Evolutionary conservation across 1,284 basidiomycete genomes (phyloP), one percentile per base, ranked within the genome.

Genomic region (Sporisorium sorghi): DNA sequence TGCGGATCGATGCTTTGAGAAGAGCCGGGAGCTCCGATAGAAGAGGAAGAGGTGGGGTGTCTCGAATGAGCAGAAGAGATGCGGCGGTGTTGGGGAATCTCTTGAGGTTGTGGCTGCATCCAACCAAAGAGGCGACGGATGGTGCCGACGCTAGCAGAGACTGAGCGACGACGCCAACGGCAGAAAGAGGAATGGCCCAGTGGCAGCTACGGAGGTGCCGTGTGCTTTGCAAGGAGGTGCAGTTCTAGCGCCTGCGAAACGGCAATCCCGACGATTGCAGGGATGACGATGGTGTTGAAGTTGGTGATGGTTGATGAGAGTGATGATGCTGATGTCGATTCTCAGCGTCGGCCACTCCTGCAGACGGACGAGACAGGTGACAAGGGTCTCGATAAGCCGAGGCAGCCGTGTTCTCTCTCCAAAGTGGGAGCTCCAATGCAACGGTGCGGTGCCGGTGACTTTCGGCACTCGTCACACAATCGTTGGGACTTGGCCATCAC

Each of bases 51-150:
- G 49, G 57, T 51, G 10, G 52, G 48, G 26, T 49, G 35, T 15
- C 46, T 53, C n/a, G 61, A 57, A 19, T 57, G 57, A 24, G 43
- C 42, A 17, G 56, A 61, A 35, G 61, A 42, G 37, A 48, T 47
- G 33, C 52, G 70, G 32, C 60, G 56, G 19, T 64, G 64, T 28
- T 49, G 47, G 30, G 11, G 10, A 24, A 26, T 21, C 12, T 64
- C 55, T 19, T 56, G 52, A 32, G 43, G 17, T 43, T 58, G 59
- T 48, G 57, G 58, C 71, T 60, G 65, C 71, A 73, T 73, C 47
- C 65, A 73, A 59, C 51, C 33, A 32, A 49, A 40, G 17, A n/a
- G 53, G 51, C 35, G 33, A 51, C 33, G 50, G 35, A n/a, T n/a
- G n/a, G n/a, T n/a, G 65, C 49, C 58, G 54, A 54, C 43, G 58